Conservation (phyloP, 2,329 filamentous ascomycete species). For the Fusarium sp. region DNA sequence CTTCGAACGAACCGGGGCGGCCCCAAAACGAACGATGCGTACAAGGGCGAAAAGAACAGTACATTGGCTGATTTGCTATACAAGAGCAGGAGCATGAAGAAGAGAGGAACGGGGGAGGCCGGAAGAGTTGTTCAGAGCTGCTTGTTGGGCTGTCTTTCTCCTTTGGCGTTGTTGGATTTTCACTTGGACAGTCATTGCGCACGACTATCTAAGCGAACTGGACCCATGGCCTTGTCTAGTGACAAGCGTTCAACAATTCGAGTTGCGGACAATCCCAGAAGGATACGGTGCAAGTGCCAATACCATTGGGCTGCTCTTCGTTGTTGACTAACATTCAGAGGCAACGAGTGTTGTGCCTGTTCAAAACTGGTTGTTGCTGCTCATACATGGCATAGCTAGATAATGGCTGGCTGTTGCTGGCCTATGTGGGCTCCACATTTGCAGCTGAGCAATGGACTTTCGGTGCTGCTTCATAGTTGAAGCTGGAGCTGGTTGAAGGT, state of each 20-base stretch:
- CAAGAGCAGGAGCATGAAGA: neutral
- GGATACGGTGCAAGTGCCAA: neutral
- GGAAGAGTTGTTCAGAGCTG: neutral
- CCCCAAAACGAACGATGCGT: slow-evolving; percentile 6
- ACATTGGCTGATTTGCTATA: neutral
- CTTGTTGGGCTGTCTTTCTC: neutral
- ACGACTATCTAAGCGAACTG: neutral
- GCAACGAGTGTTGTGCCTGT: slow-evolving; percentile 17
- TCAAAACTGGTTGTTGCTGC: neutral
- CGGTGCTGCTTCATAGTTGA: slow-evolving; percentile 3
- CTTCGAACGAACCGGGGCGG: neutral
- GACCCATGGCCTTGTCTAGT: neutral
- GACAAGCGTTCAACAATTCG: neutral
- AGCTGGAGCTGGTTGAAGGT: neutral
- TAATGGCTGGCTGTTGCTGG: neutral
- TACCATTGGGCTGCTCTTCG: too few relatives aligned
- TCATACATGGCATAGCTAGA: neutral
- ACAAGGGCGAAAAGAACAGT: neutral
- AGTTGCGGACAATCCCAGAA: neutral
- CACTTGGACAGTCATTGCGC: neutral
- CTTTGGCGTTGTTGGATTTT: neutral
- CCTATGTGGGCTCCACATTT: neutral
- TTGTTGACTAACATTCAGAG: neutral
- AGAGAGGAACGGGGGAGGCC: neutral
- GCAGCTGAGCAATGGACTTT: neutral